Base-by-base conservation (phyloP, 805 yeast genomes). In the Limtongozyma cylindracea region DNA sequence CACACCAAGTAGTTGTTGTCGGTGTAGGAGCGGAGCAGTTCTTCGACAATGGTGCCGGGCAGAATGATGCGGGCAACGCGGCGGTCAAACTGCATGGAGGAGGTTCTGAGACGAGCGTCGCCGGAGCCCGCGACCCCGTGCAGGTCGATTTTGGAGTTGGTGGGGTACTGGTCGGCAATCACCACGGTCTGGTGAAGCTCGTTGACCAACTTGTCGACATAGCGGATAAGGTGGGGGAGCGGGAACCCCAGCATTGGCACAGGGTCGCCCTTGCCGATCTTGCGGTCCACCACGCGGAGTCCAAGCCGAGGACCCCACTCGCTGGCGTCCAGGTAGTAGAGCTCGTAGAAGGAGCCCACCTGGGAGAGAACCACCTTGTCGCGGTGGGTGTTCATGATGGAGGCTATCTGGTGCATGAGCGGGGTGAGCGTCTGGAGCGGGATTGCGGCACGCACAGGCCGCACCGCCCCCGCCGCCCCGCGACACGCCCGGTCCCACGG, bases 161-260 rank as follows among this genome's bases (percentile, higher is more conserved):
- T 28, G 5, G 44, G 45, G 26, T 27, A 39, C 41, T 84, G 91
- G 32, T 76, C 88, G n/a, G 77, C 63, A 5, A 82, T 53, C 0
- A 84, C 92, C 0, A 80, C 95, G 24, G 68, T 71, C 22, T 56
- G 52, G 3, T 67, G 68, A 12, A 60, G 43, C 17, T 67, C 76
- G 24, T 68, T 66, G 2, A 88, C 91, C 13, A 82, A 53, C 0
- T 67, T 51, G 32, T 65, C 64, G 17, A 80, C 57, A 36, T 76
- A 82, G 26, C 78, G 60, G 24, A 68, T 73, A 11, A 80, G 41
- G 25, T 67, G 76, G 19, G 47, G 43, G 4, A 60, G 50, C 0
- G 98, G 98, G 33, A 88, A 88, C 0, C 98, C 98, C 0, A 95
- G 77, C 73, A 88, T 78, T 0, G 91, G 63, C 1, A 72, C 56